A percentile compares a stretch with the other conserved stretches of the same genome.
Conservation (phyloP, 108 stramenopile genomes). For the Schizochytrium sp. region DNA sequence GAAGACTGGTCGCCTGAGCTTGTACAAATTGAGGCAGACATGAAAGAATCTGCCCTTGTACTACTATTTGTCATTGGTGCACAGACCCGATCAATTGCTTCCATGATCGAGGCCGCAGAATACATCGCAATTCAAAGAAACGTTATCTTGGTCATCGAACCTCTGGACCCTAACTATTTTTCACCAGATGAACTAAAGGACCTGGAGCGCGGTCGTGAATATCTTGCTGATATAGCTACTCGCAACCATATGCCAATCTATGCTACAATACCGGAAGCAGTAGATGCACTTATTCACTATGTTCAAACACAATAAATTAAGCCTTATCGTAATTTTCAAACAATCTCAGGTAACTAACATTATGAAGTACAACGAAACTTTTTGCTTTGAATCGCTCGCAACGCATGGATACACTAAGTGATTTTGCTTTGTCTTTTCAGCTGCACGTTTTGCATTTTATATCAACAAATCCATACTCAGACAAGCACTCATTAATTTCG, state of each 20-base stretch:
- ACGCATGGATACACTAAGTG: too few relatives aligned
- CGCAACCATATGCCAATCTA: constrained; percentile 28
- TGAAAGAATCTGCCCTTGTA: constrained; percentile 12
- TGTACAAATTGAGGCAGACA: constrained; percentile 1
- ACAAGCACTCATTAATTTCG: too few relatives aligned
- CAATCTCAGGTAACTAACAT: too few relatives aligned
- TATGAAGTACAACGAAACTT: too few relatives aligned
- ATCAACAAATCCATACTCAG: too few relatives aligned
- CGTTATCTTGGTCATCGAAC: constrained; percentile 50
- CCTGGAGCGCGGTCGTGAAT: constrained; percentile 55
- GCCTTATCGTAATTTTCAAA: too few relatives aligned
- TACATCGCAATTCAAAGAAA: background rate
- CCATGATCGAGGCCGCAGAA: constrained; percentile 64
- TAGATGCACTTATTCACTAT: too few relatives aligned
- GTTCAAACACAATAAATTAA: too few relatives aligned
- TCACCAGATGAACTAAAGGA: constrained; percentile 37
- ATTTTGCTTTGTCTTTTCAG: too few relatives aligned
- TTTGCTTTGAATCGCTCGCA: too few relatives aligned
- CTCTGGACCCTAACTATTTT: background rate
- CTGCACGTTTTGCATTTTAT: too few relatives aligned
- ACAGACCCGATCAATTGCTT: constrained; percentile 33
- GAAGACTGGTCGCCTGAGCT: constrained; percentile 57
- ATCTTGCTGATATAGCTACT: constrained; percentile 3
- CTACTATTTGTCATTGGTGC: constrained; percentile 58
- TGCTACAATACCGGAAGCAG: background rate